phyloP scores from a whole-genome alignment of 2,329 filamentous ascomycete species.

The Xylaria polymorpha region DNA sequence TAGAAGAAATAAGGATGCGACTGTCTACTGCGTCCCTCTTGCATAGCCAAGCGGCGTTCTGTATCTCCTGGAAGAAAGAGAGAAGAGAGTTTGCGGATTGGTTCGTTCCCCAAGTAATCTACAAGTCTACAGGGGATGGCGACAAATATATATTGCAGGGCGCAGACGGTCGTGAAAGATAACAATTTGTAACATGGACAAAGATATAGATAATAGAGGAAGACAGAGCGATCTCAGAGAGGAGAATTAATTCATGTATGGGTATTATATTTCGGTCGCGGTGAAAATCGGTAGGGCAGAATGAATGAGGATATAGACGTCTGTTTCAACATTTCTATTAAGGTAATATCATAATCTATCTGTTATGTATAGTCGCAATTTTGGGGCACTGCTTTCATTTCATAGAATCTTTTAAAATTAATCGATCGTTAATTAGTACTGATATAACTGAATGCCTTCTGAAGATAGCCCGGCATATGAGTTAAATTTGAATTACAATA shows the following conservation, averaged over 20 bases:
- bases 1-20: slow-evolving; percentile 27
- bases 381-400: too few relatives aligned
- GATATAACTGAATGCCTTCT: too few relatives aligned
- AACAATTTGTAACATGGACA: not conserved
- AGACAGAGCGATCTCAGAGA: not conserved
- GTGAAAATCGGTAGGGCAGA: not conserved
- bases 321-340: not conserved
- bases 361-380: not conserved
- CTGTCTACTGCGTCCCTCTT: slow-evolving; percentile 10
- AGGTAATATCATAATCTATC: not conserved
- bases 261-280: not conserved
- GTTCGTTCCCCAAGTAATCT: slow-evolving; percentile 31
- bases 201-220: not conserved
- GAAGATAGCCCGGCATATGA: too few relatives aligned
- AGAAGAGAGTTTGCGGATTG: slow-evolving; percentile 34
- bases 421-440: too few relatives aligned
- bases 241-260: not conserved
- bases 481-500: too few relatives aligned
- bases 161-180: not conserved
- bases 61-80: slow-evolving; percentile 35
- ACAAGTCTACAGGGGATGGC: slow-evolving; percentile 27
- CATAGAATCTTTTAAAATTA: too few relatives aligned
- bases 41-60: slow-evolving; percentile 32
- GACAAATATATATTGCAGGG: slow-evolving; percentile 22
- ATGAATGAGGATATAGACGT: not conserved